A percentile compares a stretch with the other conserved stretches of the same genome.
phyloP scores from a whole-genome alignment of 345 rosid genomes.

The Excoecaria cochinchinensis region DNA sequence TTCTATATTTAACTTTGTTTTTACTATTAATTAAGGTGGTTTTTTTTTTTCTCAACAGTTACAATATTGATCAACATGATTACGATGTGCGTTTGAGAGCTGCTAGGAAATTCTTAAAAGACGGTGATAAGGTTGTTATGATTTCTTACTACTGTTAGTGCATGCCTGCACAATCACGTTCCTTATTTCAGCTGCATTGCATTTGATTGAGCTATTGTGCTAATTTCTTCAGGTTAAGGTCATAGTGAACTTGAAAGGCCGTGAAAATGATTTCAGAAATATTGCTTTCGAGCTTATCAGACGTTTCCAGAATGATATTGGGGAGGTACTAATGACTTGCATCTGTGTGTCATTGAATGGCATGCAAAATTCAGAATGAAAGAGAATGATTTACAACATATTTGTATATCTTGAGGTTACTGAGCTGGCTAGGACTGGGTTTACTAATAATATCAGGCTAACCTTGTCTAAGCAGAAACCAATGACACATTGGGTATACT shows the following conservation, averaged over 20 bases:
- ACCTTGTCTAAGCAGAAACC: not conserved
- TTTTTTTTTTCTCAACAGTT: conserved; percentile 40
- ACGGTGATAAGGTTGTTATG: no score
- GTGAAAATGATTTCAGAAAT: conserved; percentile 87
- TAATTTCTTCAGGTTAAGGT: conserved; percentile 70
- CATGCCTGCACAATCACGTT: not conserved
- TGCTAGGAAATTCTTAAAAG: conserved; percentile 31
- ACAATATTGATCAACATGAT: conserved; percentile 94
- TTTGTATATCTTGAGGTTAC: not conserved
- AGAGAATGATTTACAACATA: not conserved
- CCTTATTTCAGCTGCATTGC: not conserved
- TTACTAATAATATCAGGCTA: not conserved
- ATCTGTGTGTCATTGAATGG: not conserved
- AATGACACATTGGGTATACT: not conserved
- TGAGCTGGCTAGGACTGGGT: no score
- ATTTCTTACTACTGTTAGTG: not conserved
- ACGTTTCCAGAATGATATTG: conserved; percentile 82
- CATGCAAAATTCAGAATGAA: not conserved
- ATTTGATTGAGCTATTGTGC: conserved; percentile 15
- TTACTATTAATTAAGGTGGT: not conserved
- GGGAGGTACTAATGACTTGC: conserved; percentile 58
- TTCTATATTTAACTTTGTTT: not conserved
- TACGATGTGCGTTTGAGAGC: conserved; percentile 80
- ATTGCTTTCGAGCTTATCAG: conserved; percentile 80
- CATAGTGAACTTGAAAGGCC: conserved; percentile 87